phyloP scores from a whole-genome alignment of 1,284 basidiomycete genomes.

The Erythrobasidium hasegawianum region DNA sequence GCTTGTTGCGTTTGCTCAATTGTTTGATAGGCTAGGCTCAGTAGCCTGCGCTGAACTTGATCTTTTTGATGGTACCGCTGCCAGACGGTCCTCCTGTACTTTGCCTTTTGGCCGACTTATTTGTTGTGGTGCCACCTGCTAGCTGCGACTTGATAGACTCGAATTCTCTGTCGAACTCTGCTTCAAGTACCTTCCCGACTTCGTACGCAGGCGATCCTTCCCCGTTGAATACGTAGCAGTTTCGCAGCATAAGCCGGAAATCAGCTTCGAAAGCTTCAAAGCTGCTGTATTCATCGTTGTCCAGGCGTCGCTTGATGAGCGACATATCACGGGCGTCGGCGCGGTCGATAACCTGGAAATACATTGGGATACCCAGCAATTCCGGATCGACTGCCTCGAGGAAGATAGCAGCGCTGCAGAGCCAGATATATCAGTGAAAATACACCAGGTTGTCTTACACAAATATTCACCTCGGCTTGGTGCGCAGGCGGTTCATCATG shows the following conservation, averaged over 20 bases:
- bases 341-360: constrained; percentile 72
- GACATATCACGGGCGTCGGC: constrained; percentile 83
- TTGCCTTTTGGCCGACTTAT: constrained; percentile 18
- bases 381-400: constrained; percentile 63
- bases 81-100: constrained; percentile 26
- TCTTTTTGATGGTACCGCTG: constrained; percentile 33
- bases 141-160: constrained; percentile 13
- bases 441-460: neutral
- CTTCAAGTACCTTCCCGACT: constrained; percentile 39
- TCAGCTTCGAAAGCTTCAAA: constrained; percentile 74
- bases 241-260: constrained; percentile 75
- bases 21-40: no score
- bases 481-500: constrained; percentile 64
- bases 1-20: neutral
- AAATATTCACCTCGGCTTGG: constrained; percentile 65
- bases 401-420: constrained; percentile 53
- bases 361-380: constrained; percentile 63
- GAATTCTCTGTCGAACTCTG: constrained; percentile 27
- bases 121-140: neutral
- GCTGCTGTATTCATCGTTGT: constrained; percentile 74
- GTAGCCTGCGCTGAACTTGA: constrained; percentile 21
- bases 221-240: constrained; percentile 82
- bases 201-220: constrained; percentile 68
- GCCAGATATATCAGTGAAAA: neutral
- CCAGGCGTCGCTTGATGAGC: constrained; percentile 76